Base-by-base conservation (phyloP, 2,329 filamentous ascomycete genomes). In the Talaromyces sp. region DNA sequence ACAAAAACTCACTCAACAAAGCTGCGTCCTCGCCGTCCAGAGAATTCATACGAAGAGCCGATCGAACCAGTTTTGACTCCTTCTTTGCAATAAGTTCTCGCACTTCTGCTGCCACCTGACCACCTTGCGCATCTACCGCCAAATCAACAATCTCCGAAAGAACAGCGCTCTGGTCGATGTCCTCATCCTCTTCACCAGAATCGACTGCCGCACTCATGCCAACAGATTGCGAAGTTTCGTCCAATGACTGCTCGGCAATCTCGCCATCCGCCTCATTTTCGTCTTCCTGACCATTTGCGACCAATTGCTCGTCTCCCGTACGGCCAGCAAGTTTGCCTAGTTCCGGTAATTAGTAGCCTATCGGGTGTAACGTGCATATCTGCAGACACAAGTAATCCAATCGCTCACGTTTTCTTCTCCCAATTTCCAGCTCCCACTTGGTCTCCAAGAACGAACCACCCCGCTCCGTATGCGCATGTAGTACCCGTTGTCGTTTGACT, bases 381-480 rank as follows among this genome's bases (percentile, higher is more conserved):
- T 14, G 47, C 48, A 47, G 35, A 35, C 31, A 3, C 0, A 37
- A 14, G 47, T 50, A 22, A 35, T 52, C 59, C 64, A 66, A 58
- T 57, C 57, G 63, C 58, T 65, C 66, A 66, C 58, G 64, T 43
- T 60, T 67, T 57, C 56, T 66, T 56, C 14, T 70, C 22, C 70
- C 69, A 8, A 65, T 68, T 41, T 77, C 75, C 41, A 70, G 69
- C 66, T 79, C 77, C 76, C 77, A 78, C 63, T 77, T 78, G 3
- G 78, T 80, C 67, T 79, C 77, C 16, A 79, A 69, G 66, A 79
- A 79, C 19, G 76, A 77, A 31, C 72, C 70, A 39, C 72, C 73
- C 39, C 72, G 69, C 58, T 70, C 68, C 1, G 58, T 39, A 14
- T 67, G 67, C 50, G 61, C 64, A 41, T 68, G 66, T 41, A 50